These are phyloP conservation scores for Nothopassalora personata DNA, from an alignment of 2,329 filamentous ascomycete genomes.

Conservation along the genomic window DNA sequence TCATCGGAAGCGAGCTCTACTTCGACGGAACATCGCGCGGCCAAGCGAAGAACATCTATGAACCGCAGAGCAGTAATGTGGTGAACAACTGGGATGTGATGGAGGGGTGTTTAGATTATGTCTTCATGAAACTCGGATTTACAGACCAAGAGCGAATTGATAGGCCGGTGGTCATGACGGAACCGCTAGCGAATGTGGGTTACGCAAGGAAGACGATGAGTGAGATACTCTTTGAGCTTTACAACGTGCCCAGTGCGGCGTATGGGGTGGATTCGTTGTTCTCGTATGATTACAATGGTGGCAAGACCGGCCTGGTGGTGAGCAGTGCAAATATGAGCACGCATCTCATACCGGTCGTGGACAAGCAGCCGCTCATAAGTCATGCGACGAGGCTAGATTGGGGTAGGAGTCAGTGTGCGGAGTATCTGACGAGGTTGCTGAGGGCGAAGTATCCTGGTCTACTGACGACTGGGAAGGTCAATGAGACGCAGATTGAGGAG, in stretches of 20 bases:
- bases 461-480: conserved; percentile 62
- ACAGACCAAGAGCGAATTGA: conserved; percentile 75
- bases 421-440: conserved; percentile 86
- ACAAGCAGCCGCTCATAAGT: conserved; percentile 74
- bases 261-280: conserved; percentile 97
- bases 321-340: conserved; percentile 92
- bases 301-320: conserved; percentile 78
- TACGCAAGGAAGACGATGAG: conserved; percentile 84
- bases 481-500: conserved; percentile 77
- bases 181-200: conserved; percentile 82
- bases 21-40: conserved; percentile 88
- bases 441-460: conserved; percentile 88
- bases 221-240: conserved; percentile 95
- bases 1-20: conserved; percentile 88
- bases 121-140: conserved; percentile 88
- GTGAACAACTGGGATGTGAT: conserved; percentile 97
- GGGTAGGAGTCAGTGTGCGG: conserved; percentile 84
- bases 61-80: conserved; percentile 74
- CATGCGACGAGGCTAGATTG: conserved; percentile 90
- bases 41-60: conserved; percentile 86
- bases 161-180: conserved; percentile 88
- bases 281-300: conserved; percentile 88
- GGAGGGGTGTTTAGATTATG: conserved; percentile 89
- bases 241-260: conserved; percentile 79
- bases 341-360: conserved; percentile 87